Base-by-base conservation (phyloP, 2,329 filamentous ascomycete genomes). In the Chrysosphaeria jannelii region DNA sequence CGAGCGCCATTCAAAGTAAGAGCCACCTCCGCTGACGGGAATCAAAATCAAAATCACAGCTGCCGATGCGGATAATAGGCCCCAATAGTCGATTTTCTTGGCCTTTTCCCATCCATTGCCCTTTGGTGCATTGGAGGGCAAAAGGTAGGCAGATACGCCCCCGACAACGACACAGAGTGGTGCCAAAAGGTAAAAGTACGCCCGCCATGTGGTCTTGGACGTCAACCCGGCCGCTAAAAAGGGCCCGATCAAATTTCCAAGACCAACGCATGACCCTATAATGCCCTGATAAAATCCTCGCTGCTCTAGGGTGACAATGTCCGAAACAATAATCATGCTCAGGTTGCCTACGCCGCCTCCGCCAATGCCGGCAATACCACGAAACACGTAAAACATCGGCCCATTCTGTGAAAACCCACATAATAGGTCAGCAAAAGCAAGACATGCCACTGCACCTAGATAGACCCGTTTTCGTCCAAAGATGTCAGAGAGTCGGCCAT, bases 11-110 rank as follows among this genome's bases (percentile, higher is more conserved):
- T 44, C 36, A 29, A 61, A 63, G 28, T 59, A 58, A 0, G 50
- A 47, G 2, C 54, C 58, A 8, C 35, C 37, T 10, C 59, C 59
- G 3, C 60, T 65, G 8, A 69, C 51, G 0, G 63, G 63, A 21
- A 70, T 61, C 10, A 69, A 44, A 2, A 69, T 32, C 9, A 67
- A n/a, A 8, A 68, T 51, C 14, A 65, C 51, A 0, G 51, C 59
- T 5, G 51, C 40, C 0, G 56, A 57, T 4, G 51, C 55, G 3
- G 50, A 46, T 8, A 63, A 27, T 2, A 61, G 44, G 2, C 63
- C 64, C 13, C 43, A 50, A 30, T 53, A 62, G 35, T 70, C 63
- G 25, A 68, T 59, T 20, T 54, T 56, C 22, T 40, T 42, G 12
- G 57, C 33, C 22, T 51, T 57, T 20, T 51, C 46, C 46, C 41